These are phyloP conservation scores for Lenzites betulinus DNA, from an alignment of 768 basidiomycete genomes.

Conservation along the genomic window DNA sequence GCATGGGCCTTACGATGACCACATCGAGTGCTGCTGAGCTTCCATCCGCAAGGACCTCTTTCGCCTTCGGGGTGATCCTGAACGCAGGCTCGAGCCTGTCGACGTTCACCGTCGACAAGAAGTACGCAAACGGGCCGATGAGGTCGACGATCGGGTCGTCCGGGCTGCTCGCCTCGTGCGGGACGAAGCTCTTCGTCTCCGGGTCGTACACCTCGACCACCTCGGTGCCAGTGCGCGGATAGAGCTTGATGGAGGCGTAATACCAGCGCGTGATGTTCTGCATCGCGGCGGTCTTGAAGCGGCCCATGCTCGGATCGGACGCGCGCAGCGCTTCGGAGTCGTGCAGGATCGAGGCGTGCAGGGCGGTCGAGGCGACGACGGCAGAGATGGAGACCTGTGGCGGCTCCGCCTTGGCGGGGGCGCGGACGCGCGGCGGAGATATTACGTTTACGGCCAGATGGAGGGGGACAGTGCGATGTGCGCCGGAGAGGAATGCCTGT, in stretches of 20 bases:
- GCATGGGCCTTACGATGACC: constrained; percentile 71
- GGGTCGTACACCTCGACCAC: constrained; percentile 67
- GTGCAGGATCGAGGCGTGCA: constrained; percentile 84
- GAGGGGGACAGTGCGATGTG: constrained; percentile 39
- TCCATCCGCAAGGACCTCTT: constrained; percentile 38
- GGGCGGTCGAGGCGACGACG: constrained; percentile 83
- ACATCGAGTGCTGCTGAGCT: constrained; percentile 61
- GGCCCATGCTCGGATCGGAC: constrained; percentile 72
- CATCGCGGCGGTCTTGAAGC: constrained; percentile 85
- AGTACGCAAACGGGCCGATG: constrained; percentile 83
- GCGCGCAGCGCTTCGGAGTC: constrained; percentile 78
- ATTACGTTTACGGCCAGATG: constrained; percentile 57
- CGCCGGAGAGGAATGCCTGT: constrained; percentile 45
- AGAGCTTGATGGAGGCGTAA: constrained; percentile 55
- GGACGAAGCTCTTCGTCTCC: constrained; percentile 46
- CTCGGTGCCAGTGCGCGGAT: constrained; percentile 43
- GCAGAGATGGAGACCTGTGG: constrained; percentile 48
- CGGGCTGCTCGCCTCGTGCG: constrained; percentile 34
- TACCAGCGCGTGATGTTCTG: constrained; percentile 78
- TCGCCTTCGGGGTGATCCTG: constrained; percentile 68
- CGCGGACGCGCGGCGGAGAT: constrained; percentile 33
- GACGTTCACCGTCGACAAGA: constrained; percentile 79
- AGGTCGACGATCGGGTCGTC: constrained; percentile 46
- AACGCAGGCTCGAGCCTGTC: constrained; percentile 86
- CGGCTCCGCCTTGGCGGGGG: constrained; percentile 9